Evolutionary conservation across 2,329 filamentous ascomycete genomes (phyloP).

Genomic region (Calonectria multiphialidica): DNA sequence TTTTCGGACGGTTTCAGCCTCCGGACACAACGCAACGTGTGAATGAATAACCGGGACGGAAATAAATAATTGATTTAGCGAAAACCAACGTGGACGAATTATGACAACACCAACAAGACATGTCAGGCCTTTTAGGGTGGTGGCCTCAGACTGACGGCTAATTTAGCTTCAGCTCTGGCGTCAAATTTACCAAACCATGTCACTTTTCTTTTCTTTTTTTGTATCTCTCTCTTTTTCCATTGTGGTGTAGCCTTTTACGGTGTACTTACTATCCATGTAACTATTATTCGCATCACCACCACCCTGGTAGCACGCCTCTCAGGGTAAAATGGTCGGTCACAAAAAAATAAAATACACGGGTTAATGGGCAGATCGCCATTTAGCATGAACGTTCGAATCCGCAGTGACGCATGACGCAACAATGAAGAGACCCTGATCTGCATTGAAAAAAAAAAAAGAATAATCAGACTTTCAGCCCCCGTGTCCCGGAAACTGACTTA

Average conservation of each 20-base stretch:
- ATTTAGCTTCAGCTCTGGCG: neutral
- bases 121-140: neutral
- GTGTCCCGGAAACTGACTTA: neutral
- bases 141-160: neutral
- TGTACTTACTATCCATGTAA: neutral
- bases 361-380: neutral
- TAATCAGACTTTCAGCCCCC: neutral
- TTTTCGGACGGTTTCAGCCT: slow-evolving; percentile 6
- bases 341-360: neutral
- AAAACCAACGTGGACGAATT: slow-evolving; percentile 4
- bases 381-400: neutral
- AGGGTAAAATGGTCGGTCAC: neutral
- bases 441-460: neutral
- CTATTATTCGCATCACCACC: neutral
- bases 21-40: neutral
- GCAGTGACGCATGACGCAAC: neutral
- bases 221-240: neutral
- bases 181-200: neutral
- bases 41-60: neutral
- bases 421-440: neutral
- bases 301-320: neutral
- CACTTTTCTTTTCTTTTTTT: neutral
- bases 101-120: neutral
- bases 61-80: neutral
- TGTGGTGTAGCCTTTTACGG: neutral